Conservation (phyloP, 2,329 filamentous ascomycete genomes). For the Penicillium corylophilum region DNA sequence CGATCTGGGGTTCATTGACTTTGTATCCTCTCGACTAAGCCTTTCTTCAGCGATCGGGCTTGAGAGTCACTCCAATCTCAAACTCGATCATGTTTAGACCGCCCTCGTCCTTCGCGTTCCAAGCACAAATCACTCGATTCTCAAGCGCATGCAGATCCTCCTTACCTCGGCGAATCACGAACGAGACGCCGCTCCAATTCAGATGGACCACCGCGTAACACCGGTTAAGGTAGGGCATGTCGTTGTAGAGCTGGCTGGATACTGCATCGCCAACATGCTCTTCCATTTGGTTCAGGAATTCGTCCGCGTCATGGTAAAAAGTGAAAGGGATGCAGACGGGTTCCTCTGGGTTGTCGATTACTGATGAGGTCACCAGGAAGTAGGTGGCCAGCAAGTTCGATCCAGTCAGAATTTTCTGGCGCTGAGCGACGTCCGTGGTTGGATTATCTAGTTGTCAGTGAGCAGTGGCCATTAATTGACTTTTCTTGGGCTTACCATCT, state of each 20-base stretch:
- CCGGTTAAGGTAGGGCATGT: background rate
- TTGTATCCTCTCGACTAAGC: background rate
- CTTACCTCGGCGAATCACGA: slow-evolving; percentile 8
- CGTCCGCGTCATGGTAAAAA: background rate
- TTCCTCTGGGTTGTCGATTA: background rate
- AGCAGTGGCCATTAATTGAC: background rate
- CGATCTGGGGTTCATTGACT: background rate
- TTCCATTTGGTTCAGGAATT: slow-evolving; percentile 11
- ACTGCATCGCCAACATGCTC: background rate
- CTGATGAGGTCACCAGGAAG: slow-evolving; percentile 6
- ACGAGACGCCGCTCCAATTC: slow-evolving; percentile 6
- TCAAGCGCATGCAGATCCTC: slow-evolving; percentile 9
- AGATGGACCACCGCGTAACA: slow-evolving; percentile 5
- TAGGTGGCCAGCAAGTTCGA: slow-evolving; percentile 5
- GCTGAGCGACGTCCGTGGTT: background rate
- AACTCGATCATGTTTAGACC: slow-evolving; percentile 6
- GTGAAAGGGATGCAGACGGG: slow-evolving; percentile 8
- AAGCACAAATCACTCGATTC: slow-evolving; percentile 9
- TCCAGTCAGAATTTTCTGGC: background rate
- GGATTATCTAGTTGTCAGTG: background rate
- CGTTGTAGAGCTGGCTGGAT: slow-evolving; percentile 1
- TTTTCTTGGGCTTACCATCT: background rate
- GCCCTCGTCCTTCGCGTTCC: slow-evolving; percentile 9
- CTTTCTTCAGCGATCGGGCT: background rate
- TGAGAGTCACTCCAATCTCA: slow-evolving; percentile 9